These are phyloP conservation scores for Candida anutae DNA, from an alignment of 1,139 yeast species.

Conservation along the genomic window DNA sequence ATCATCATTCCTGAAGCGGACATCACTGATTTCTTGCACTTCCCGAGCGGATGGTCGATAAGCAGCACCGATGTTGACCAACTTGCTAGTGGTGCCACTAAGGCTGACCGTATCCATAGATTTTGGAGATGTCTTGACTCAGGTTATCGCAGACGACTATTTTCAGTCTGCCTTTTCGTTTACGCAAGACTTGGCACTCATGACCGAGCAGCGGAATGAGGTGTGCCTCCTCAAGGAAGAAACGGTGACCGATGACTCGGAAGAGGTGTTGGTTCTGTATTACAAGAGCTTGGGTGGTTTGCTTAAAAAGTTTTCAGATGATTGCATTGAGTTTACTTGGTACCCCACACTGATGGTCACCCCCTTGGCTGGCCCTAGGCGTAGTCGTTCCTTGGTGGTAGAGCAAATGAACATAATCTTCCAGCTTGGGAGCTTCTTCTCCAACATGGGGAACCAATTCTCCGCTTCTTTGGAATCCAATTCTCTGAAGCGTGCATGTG, in stretches of 20 bases:
- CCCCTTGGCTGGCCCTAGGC: constrained; percentile 39
- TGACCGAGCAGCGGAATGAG: constrained; percentile 20
- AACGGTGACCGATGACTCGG: constrained; percentile 10
- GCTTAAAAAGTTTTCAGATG: constrained; percentile 33
- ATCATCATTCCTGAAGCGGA: too few species aligned
- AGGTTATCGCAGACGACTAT: constrained; percentile 50
- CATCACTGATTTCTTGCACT: too few species aligned
- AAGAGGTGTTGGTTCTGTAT: constrained; percentile 20
- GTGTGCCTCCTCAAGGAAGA: constrained; percentile 18
- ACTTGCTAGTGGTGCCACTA: constrained; percentile 45
- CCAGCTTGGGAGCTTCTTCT: constrained; percentile 61
- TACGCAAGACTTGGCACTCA: constrained; percentile 39
- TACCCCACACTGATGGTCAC: constrained; percentile 55
- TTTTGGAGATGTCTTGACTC: constrained; percentile 37
- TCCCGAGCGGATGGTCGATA: too few species aligned
- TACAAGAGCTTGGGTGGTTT: constrained; percentile 23
- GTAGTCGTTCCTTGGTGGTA: constrained; percentile 37
- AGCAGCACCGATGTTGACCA: constrained; percentile 26
- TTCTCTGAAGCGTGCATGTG: constrained; percentile 56
- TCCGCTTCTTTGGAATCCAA: constrained; percentile 27
- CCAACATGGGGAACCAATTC: constrained; percentile 40
- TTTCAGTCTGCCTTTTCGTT: constrained; percentile 60
- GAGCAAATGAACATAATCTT: constrained; percentile 60
- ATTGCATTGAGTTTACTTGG: constrained; percentile 58
- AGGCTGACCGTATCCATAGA: constrained; percentile 42